Evolutionary conservation across 108 stramenopile species (phyloP).

Genomic region (Bacterosira constricta): DNA sequence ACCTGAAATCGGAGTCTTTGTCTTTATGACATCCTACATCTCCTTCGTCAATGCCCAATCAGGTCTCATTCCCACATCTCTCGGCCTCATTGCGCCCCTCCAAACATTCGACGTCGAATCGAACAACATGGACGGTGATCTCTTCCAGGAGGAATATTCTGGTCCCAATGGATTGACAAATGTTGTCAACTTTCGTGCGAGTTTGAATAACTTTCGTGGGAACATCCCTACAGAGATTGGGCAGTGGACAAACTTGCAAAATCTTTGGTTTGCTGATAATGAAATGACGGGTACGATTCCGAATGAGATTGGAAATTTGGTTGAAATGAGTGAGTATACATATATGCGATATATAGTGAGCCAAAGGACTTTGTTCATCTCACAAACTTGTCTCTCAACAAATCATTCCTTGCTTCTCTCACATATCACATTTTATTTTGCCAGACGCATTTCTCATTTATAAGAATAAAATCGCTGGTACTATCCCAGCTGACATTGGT

Average conservation of each 20-base stretch:
- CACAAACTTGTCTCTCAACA: not conserved
- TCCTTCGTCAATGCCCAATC: constrained; percentile 43
- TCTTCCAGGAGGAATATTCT: constrained; percentile 43
- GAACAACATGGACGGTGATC: constrained; percentile 47
- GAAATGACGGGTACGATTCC: constrained; percentile 61
- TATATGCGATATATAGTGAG: not conserved
- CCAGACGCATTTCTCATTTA: constrained; percentile 48
- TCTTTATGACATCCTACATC: constrained; percentile 45
- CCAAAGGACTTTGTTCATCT: not conserved
- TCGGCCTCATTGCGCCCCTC: constrained; percentile 37
- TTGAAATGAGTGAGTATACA: constrained; percentile 38
- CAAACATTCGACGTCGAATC: constrained; percentile 51
- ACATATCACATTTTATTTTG: not conserved
- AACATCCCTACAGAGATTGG: constrained; percentile 75
- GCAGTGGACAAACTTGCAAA: constrained; percentile 56
- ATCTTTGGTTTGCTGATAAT: constrained; percentile 58
- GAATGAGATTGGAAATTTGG: constrained; percentile 48
- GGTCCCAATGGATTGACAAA: constrained; percentile 40
- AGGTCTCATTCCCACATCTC: constrained; percentile 41
- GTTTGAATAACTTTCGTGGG: constrained; percentile 68
- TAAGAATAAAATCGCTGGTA: constrained; percentile 55
- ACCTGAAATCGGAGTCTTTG: constrained; percentile 58
- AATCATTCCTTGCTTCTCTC: not conserved
- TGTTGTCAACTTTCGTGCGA: constrained; percentile 40
- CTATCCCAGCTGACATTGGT: constrained; percentile 63